Evolutionary conservation across 345 rosid species (phyloP), one percentile per base, ranked within the genome.

Genomic region (Citrus medica): DNA sequence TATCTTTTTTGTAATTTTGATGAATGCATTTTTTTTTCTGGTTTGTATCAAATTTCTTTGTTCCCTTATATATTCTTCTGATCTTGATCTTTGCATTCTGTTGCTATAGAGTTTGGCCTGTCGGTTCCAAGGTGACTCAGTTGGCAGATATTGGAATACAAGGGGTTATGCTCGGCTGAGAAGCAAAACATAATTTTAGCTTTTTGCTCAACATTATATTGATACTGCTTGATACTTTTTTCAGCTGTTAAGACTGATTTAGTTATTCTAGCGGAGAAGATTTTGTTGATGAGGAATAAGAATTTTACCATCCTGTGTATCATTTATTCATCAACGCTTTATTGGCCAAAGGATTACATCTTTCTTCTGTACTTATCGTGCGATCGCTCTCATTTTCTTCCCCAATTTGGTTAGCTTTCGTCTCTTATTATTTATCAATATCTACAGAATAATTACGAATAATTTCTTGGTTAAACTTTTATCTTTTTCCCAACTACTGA

Each of bases 51-150:
- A 30, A 6, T 19, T 17, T 58, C 38, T 76, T 46, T 60, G 30
- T 67, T 32, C 33, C 25, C 67, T 32, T 73, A 21, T 28, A 67
- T 32, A 6, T 42, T 73, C 59, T 67, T 83, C 89, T 82, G 84
- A 85, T 81, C 73, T 53, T 13, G 24, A 51, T 79, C 71, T 79
- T 74, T 75, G 68, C 22, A 76, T 63, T 84, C 79, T 79, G 55
- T 85, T 77, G 62, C 66, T 79, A 51, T 85, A 93, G 98, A 88
- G 92, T 84, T 90, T 78, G 98, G 99, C 73, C 87, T 87, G 80
- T 90, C 94, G 1, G 95, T 87, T 73, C 98, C 96, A 81, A 95
- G 99, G 96, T 95, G 97, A 92, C 86, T 37, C 71, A 12, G 76
- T 72, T 79, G 48, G 82, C 28, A 77, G 76, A 67, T 62, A 51